Evolutionary conservation across 495 filamentous ascomycete genomes (phyloP).

Genomic region (Daldinia childiae): DNA sequence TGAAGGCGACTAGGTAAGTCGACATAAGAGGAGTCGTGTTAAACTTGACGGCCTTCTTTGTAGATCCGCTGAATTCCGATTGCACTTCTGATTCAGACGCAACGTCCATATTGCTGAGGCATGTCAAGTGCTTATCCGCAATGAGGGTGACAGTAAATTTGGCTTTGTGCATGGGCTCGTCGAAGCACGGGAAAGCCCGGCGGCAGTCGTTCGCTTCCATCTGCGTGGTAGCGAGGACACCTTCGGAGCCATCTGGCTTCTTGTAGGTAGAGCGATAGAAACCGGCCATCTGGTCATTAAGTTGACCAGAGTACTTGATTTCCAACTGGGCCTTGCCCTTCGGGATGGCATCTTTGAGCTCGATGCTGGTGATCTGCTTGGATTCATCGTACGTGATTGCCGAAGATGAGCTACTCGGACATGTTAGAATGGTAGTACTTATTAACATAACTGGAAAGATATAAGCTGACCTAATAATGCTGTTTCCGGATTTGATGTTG

Average conservation of each 20-base stretch:
- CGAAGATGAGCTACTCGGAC: conserved; percentile 59
- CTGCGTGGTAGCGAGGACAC: conserved; percentile 78
- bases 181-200: conserved; percentile 79
- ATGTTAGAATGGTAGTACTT: conserved; percentile 18
- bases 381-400: conserved; percentile 68
- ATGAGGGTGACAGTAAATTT: conserved; percentile 77
- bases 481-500: conserved; percentile 66
- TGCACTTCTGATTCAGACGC: conserved; percentile 68
- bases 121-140: conserved; percentile 76
- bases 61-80: conserved; percentile 61
- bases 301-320: conserved; percentile 70
- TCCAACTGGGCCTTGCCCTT: conserved; percentile 72
- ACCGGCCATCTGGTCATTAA: conserved; percentile 85
- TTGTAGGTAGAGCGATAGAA: conserved; percentile 84
- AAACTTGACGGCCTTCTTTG: conserved; percentile 77
- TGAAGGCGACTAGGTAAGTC: conserved; percentile 79
- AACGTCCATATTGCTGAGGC: conserved; percentile 84
- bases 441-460: conserved; percentile 19
- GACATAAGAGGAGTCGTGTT: conserved; percentile 80
- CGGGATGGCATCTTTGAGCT: conserved; percentile 66
- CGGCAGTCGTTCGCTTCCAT: conserved; percentile 84
- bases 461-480: conserved; percentile 47
- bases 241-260: conserved; percentile 67
- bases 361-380: conserved; percentile 70
- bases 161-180: conserved; percentile 80